These are phyloP conservation scores for Cucurbita ficifolia DNA, from an alignment of 306 rosid species.

Conservation along the genomic window DNA sequence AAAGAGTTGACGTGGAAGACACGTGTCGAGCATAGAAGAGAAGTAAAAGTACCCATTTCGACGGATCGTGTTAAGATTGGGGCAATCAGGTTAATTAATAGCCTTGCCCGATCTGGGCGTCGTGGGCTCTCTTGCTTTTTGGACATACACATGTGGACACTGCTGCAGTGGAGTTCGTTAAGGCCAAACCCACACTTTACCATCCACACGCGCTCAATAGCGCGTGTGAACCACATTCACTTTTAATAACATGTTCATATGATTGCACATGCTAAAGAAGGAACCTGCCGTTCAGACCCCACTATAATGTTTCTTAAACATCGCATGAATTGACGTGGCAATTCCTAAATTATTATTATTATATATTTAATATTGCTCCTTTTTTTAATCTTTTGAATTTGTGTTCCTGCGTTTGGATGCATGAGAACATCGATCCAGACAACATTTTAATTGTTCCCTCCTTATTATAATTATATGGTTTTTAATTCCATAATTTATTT, in stretches of 20 bases:
- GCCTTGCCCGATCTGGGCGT: background rate
- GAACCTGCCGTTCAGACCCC: background rate
- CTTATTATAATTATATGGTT: background rate
- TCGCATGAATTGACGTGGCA: background rate
- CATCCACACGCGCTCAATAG: background rate
- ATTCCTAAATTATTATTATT: background rate
- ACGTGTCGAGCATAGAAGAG: background rate
- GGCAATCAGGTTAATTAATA: slow-evolving; percentile 1
- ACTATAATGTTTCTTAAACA: background rate
- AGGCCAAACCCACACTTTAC: background rate
- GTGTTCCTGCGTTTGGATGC: background rate
- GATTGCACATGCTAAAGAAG: slow-evolving; percentile 7
- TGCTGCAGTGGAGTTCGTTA: background rate
- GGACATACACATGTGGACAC: slow-evolving; percentile 6
- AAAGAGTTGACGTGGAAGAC: background rate
- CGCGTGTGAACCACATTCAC: background rate
- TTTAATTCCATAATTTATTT: background rate
- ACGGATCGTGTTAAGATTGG: background rate
- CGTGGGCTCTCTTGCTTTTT: background rate
- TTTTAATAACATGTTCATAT: background rate
- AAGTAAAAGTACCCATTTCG: background rate
- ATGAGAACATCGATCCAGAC: background rate
- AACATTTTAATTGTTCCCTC: background rate
- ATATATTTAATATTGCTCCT: background rate
- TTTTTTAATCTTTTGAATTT: background rate